phyloP scores from a whole-genome alignment of 805 yeast species.

The Metschnikowia aberdeeniae region DNA sequence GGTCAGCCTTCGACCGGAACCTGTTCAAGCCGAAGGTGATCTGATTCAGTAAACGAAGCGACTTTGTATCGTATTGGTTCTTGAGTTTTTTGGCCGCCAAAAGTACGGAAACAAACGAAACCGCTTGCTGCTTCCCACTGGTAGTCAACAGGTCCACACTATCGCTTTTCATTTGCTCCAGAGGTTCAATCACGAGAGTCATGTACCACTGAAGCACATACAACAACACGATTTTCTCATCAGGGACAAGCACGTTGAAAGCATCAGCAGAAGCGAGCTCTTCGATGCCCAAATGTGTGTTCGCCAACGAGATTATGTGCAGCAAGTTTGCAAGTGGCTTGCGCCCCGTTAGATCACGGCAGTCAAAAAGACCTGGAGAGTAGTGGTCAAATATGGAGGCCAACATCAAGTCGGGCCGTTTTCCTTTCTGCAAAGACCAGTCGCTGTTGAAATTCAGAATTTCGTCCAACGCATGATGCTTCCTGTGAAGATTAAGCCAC shows the following conservation, averaged over 20 bases:
- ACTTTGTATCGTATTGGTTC: constrained; percentile 29
- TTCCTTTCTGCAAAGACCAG: constrained; percentile 48
- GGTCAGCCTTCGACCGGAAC: not conserved
- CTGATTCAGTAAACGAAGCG: constrained; percentile 27
- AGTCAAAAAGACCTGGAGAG: constrained; percentile 17
- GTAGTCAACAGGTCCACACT: not conserved
- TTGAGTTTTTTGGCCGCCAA: constrained; percentile 19
- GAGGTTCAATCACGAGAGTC: constrained; percentile 21
- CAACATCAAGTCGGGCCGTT: constrained; percentile 44
- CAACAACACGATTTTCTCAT: constrained; percentile 56
- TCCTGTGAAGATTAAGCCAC: constrained; percentile 47
- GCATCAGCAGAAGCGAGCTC: constrained; percentile 53
- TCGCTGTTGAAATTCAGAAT: constrained; percentile 49
- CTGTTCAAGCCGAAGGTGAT: constrained; percentile 12
- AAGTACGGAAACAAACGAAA: constrained; percentile 8
- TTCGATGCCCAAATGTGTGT: constrained; percentile 45
- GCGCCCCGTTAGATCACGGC: constrained; percentile 22
- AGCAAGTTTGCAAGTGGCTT: constrained; percentile 13
- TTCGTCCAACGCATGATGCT: constrained; percentile 18
- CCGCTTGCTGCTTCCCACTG: not conserved
- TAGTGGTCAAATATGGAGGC: constrained; percentile 33
- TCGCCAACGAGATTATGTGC: constrained; percentile 40
- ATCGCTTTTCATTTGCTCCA: not conserved
- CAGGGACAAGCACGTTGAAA: constrained; percentile 46
- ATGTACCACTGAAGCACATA: constrained; percentile 60